Evolutionary conservation across 2,329 filamentous ascomycete genomes (phyloP), one percentile per base, ranked within the genome.

Genomic region (Fusarium sp.): DNA sequence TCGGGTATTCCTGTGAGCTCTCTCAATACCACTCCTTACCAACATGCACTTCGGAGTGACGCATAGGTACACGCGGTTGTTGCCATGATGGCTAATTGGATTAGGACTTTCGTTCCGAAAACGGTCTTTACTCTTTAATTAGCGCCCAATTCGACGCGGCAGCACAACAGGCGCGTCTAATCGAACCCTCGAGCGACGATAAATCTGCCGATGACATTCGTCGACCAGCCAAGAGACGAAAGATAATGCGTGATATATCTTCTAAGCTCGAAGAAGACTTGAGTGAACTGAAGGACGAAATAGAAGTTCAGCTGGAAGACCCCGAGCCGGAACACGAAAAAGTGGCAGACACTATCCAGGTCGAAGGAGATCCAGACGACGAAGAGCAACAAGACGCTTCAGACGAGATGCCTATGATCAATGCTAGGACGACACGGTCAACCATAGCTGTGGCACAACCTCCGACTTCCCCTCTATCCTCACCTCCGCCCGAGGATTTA

Each of bases 61-160:
- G 44, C n/a, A 16, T 39, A 39, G 18, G 10, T 46, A 37, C 15
- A 44, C n/a, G 16, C 33, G 55, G 49, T 38, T 33, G 24, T 63
- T 37, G 29, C 38, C 46, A 24, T 16, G 28, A 28, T 57, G 21
- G 53, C 70, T 77, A 53, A 74, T 65, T 46, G 21, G 4, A 23
- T 6, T 67, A 91, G 89, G 90, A 92, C 70, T 92, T 92, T 68
- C 89, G 90, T 39, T 92, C 90, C 3, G 87, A 92, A 74, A 89
- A 92, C 77, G 91, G 91, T 3, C 84, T 93, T 2, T 93, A 93
- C 77, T 90, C 90, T 13, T 81, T 92, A 46, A 92, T 93, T 16
- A 90, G 92, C 77, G 85, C 88, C 18, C 88, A 91, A 69, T 90
- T 89, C 71, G 87, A 91, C 66, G 83, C 85, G 37, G 84, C 84